phyloP scores from a whole-genome alignment of 768 basidiomycete genomes.

The Auriculariales sp. region DNA sequence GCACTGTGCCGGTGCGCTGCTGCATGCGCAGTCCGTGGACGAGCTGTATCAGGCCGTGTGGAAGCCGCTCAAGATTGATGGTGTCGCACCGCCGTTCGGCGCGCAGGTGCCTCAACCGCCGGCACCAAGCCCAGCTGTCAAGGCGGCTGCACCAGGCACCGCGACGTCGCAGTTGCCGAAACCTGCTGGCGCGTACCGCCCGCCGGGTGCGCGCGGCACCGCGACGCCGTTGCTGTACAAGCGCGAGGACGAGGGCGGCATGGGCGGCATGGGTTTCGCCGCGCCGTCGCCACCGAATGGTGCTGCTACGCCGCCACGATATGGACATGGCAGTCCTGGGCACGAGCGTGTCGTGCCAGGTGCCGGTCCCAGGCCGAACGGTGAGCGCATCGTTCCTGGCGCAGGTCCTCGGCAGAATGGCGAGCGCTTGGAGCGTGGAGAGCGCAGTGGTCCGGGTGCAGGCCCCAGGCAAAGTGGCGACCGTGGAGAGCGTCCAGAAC shows the following conservation, averaged over 20 bases:
- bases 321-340: slow-evolving; percentile 38
- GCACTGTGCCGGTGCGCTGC: slow-evolving; percentile 77
- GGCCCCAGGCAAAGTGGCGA: too few relatives aligned
- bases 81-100: slow-evolving; percentile 47
- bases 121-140: slow-evolving; percentile 35
- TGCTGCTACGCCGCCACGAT: slow-evolving; percentile 50
- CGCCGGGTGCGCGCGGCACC: slow-evolving; percentile 82
- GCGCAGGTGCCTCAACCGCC: slow-evolving; percentile 54
- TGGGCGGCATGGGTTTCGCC: slow-evolving; percentile 30
- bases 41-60: slow-evolving; percentile 85
- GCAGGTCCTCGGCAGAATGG: too few relatives aligned
- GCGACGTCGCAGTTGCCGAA: slow-evolving; percentile 45
- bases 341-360: too few relatives aligned
- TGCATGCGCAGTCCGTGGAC: slow-evolving; percentile 69
- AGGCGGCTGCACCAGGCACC: slow-evolving; percentile 23
- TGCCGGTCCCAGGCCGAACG: slow-evolving; percentile 18
- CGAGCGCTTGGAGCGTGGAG: too few relatives aligned
- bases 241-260: slow-evolving; percentile 80
- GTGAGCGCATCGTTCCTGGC: slow-evolving; percentile 16
- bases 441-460: too few relatives aligned
- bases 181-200: slow-evolving; percentile 80
- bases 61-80: slow-evolving; percentile 60
- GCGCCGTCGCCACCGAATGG: too few relatives aligned
- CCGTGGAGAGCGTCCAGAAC: too few relatives aligned
- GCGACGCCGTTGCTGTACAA: slow-evolving; percentile 82